Conservation (phyloP, 176 grass and related monocot species). For the Chloris gayana region DNA sequence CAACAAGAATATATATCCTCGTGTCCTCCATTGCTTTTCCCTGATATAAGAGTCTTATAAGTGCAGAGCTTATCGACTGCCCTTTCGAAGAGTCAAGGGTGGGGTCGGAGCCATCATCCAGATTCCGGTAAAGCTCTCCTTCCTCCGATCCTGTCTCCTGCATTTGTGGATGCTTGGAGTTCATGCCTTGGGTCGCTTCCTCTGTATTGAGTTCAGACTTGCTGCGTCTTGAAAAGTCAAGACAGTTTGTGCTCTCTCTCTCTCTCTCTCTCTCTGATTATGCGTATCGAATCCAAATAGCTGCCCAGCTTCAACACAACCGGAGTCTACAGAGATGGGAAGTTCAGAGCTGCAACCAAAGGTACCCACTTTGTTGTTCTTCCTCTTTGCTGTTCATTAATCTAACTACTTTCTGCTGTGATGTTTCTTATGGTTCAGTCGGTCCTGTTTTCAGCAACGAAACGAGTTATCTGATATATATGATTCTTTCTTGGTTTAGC, state of each 20-base stretch:
- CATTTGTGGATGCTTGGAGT: not conserved
- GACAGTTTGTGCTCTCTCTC: not conserved
- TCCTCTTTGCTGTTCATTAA: not conserved
- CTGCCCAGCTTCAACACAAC: not conserved
- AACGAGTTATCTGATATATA: not conserved
- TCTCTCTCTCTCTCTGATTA: not conserved
- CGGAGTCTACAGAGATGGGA: slow-evolving; percentile 6
- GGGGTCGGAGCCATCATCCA: not conserved
- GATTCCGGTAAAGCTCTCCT: slow-evolving; percentile 23
- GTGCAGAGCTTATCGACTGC: not conserved
- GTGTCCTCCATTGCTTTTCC: not conserved
- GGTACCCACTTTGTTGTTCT: not conserved
- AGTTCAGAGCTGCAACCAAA: slow-evolving; percentile 25
- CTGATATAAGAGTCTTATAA: not conserved
- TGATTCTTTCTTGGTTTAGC: slow-evolving; percentile 34
- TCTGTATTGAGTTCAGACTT: not conserved
- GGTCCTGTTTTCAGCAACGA: not conserved
- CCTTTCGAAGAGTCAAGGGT: not conserved
- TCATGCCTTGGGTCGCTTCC: not conserved
- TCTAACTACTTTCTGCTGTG: not conserved
- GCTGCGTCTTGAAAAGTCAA: not conserved
- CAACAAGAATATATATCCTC: not conserved
- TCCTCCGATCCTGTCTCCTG: not conserved
- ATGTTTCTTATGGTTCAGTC: not conserved
- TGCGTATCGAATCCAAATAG: not conserved